Conservation (phyloP, 768 basidiomycete genomes). For the Auriculariales sp. region DNA sequence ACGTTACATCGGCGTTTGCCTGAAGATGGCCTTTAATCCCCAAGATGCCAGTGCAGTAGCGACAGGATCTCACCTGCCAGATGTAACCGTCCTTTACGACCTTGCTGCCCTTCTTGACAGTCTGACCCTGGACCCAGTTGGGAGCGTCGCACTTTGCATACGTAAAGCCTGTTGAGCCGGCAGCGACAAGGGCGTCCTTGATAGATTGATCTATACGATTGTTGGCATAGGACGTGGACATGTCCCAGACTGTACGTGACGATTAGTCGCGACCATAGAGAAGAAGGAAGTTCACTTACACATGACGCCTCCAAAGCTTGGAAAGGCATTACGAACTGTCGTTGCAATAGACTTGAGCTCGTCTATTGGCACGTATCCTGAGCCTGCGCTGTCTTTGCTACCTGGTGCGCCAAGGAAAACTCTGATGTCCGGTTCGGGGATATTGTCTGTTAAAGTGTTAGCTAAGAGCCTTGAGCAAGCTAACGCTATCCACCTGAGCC, state of each 20-base stretch:
- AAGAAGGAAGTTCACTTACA: background rate
- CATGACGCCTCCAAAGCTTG: slow-evolving; percentile 54
- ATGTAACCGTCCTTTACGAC: slow-evolving; percentile 35
- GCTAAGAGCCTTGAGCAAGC: too few relatives aligned
- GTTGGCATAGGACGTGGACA: slow-evolving; percentile 24
- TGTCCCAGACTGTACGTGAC: background rate
- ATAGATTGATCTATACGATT: slow-evolving; percentile 30
- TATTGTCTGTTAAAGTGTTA: too few relatives aligned
- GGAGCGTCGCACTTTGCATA: slow-evolving; percentile 43
- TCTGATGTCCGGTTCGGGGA: slow-evolving; percentile 21
- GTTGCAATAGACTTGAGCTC: slow-evolving; percentile 29
- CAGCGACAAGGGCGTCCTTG: slow-evolving; percentile 39
- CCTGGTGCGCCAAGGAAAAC: slow-evolving; percentile 55
- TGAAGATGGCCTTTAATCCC: too few relatives aligned
- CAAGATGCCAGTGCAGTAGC: too few relatives aligned
- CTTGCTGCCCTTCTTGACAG: slow-evolving; percentile 33
- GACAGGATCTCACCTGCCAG: background rate
- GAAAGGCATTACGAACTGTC: slow-evolving; percentile 39
- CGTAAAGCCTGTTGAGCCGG: slow-evolving; percentile 55
- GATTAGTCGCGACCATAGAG: background rate
- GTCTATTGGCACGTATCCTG: slow-evolving; percentile 35
- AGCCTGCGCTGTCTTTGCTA: slow-evolving; percentile 35
- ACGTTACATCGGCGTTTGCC: too few relatives aligned
- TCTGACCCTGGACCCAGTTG: slow-evolving; percentile 32
- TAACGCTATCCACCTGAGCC: too few relatives aligned